phyloP scores from a whole-genome alignment of 2,329 filamentous ascomycete genomes.

The Calonectria pteridis region DNA sequence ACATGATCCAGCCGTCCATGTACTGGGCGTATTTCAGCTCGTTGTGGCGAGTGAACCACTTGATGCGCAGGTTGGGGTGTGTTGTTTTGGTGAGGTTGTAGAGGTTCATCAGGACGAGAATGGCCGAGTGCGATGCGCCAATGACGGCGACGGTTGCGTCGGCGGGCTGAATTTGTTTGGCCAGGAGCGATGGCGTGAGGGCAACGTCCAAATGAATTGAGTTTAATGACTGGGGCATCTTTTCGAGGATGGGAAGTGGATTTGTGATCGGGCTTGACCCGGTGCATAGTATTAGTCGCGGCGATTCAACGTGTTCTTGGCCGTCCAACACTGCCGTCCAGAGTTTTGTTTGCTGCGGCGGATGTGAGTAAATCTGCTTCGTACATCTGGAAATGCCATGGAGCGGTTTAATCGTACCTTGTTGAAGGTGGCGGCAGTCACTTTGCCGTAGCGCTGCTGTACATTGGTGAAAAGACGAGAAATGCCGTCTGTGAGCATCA shows the following conservation, averaged over 20 bases:
- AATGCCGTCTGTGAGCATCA: constrained; percentile 59
- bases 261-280: constrained; percentile 64
- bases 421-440: constrained; percentile 50
- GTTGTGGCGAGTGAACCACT: constrained; percentile 72
- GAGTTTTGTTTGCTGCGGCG: constrained; percentile 23
- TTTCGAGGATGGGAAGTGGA: constrained; percentile 55
- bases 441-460: constrained; percentile 51
- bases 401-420: constrained; percentile 17
- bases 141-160: constrained; percentile 66
- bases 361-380: not conserved
- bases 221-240: constrained; percentile 19
- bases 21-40: constrained; percentile 71
- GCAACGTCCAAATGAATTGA: constrained; percentile 64
- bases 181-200: constrained; percentile 64
- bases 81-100: constrained; percentile 63
- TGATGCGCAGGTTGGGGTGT: constrained; percentile 66
- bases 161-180: constrained; percentile 39
- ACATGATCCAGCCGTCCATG: constrained; percentile 72
- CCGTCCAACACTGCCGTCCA: constrained; percentile 44
- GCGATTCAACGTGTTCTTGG: constrained; percentile 51
- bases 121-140: constrained; percentile 73
- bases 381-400: not conserved
- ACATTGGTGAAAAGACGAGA: constrained; percentile 52
- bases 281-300: constrained; percentile 68
- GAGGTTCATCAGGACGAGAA: constrained; percentile 72